Evolutionary conservation across 2,329 filamentous ascomycete species (phyloP).

Genomic region (Alternaria brassicae): DNA sequence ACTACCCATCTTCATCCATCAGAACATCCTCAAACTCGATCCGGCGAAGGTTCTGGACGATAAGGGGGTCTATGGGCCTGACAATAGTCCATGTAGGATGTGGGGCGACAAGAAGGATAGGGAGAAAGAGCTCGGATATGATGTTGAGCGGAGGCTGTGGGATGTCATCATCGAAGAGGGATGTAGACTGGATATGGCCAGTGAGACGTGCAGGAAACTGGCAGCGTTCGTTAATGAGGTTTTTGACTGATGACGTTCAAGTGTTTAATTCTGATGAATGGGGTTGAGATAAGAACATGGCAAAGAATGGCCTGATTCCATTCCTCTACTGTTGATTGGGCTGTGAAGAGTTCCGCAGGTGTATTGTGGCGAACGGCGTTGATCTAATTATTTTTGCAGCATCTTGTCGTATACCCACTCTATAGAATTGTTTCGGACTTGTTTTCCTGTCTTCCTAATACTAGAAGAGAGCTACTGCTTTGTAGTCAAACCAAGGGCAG

Average conservation of each 20-base stretch:
- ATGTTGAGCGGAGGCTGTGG: constrained; percentile 38
- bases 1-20: constrained; percentile 31
- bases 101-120: constrained; percentile 26
- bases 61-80: constrained; percentile 10
- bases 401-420: background rate
- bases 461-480: background rate
- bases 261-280: constrained; percentile 10
- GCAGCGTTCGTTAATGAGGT: constrained; percentile 22
- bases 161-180: constrained; percentile 30
- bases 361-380: background rate
- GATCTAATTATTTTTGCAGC: background rate
- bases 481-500: background rate
- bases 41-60: constrained; percentile 21
- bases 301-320: background rate
- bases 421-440: background rate
- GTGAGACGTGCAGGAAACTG: constrained; percentile 21
- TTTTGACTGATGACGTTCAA: constrained; percentile 22
- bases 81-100: constrained; percentile 25
- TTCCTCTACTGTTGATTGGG: background rate
- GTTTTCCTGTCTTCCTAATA: background rate
- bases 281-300: background rate
- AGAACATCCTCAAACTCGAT: constrained; percentile 30
- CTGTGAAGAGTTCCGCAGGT: background rate
- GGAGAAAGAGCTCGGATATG: constrained; percentile 28
- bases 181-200: constrained; percentile 22